Conservation (phyloP, 1,284 basidiomycete species). For the Wallemia ichthyophaga region DNA sequence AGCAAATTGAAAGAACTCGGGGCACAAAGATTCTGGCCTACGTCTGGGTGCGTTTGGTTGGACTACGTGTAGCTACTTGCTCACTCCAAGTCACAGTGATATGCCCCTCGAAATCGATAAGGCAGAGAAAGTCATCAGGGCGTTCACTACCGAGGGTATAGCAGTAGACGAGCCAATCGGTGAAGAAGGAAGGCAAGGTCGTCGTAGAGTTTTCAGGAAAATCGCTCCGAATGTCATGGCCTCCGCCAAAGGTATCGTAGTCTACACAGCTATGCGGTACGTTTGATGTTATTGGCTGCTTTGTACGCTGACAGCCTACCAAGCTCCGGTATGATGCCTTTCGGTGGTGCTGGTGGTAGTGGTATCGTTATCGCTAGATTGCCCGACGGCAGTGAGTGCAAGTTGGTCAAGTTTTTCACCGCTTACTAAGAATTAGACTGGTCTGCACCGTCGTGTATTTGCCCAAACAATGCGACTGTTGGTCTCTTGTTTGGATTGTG, state of each 20-base stretch:
- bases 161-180: slow-evolving; percentile 7
- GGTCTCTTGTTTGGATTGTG: slow-evolving; percentile 11
- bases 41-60: background rate
- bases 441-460: slow-evolving; percentile 21
- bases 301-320: background rate
- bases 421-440: slow-evolving; percentile 13
- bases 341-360: slow-evolving; percentile 22
- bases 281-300: background rate
- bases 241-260: slow-evolving; percentile 18
- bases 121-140: slow-evolving; percentile 19
- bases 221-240: slow-evolving; percentile 22
- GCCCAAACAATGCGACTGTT: slow-evolving; percentile 21
- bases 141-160: slow-evolving; percentile 16
- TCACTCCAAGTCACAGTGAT: background rate
- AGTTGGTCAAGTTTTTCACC: background rate
- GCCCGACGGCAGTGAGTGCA: slow-evolving; percentile 17
- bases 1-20: background rate
- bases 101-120: slow-evolving; percentile 20
- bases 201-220: slow-evolving; percentile 20
- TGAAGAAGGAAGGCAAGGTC: slow-evolving; percentile 12
- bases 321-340: slow-evolving; percentile 20
- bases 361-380: slow-evolving; percentile 19
- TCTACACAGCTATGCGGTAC: slow-evolving; percentile 21
- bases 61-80: background rate
- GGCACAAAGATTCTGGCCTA: background rate